Percentiles rank a stretch among this genome's conserved stretches.
These are phyloP conservation scores for Castanea crenata DNA, from an alignment of 306 rosid species.

Conservation along the genomic window DNA sequence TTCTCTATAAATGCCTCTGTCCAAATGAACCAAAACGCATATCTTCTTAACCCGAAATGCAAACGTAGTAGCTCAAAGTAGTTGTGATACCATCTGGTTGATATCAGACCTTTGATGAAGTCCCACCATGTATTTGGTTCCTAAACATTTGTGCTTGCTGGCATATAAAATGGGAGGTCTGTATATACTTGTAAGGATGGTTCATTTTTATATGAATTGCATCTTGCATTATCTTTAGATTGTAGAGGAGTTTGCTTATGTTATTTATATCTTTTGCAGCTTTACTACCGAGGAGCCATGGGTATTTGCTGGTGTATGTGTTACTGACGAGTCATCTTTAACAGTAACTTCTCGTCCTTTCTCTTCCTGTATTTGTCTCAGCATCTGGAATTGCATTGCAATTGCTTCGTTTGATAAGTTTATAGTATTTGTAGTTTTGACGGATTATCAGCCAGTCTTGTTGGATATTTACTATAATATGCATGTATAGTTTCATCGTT, in stretches of 20 bases:
- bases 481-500: background rate
- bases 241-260: conserved; percentile 6
- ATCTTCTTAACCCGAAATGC: background rate
- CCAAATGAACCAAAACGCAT: background rate
- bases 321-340: conserved; percentile 82
- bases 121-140: background rate
- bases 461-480: background rate
- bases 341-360: conserved; percentile 45
- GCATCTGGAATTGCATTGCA: conserved; percentile 9
- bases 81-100: background rate
- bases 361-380: conserved; percentile 30
- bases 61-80: background rate
- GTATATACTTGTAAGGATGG: background rate
- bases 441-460: background rate
- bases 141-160: background rate
- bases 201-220: background rate
- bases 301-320: conserved; percentile 85
- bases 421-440: background rate
- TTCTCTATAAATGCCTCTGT: too few relatives aligned
- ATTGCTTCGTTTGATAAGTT: background rate
- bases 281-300: conserved; percentile 91
- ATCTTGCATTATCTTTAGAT: conserved; percentile 10
- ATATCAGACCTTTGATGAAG: background rate
- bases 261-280: conserved; percentile 51
- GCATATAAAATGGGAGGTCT: background rate